These are phyloP conservation scores for Metarhizium guizhouense DNA, from an alignment of 2,329 filamentous ascomycete genomes.

Conservation along the genomic window DNA sequence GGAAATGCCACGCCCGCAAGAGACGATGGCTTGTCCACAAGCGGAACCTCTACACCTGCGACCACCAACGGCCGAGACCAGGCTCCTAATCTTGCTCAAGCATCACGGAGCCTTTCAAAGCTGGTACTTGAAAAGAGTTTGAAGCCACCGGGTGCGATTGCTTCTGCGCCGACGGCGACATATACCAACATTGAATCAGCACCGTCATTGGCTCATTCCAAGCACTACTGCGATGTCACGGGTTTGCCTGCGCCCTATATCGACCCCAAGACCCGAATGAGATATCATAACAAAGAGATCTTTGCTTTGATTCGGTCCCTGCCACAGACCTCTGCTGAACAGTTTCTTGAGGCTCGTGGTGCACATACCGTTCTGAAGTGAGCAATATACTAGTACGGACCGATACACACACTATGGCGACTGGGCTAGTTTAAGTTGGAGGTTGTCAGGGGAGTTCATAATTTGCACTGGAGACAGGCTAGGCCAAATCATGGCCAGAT, in stretches of 20 bases:
- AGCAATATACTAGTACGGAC: conserved; percentile 5
- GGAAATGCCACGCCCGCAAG: conserved; percentile 59
- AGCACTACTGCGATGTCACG: conserved; percentile 92
- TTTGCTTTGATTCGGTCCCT: conserved; percentile 75
- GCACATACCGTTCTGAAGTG: conserved; percentile 92
- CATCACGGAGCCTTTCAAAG: conserved; percentile 76
- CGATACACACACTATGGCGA: neutral
- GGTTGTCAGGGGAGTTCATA: neutral
- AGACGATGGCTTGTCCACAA: conserved; percentile 47
- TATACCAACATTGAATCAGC: conserved; percentile 97
- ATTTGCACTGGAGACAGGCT: neutral
- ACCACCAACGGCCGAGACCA: conserved; percentile 29
- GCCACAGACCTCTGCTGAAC: conserved; percentile 75
- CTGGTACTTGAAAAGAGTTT: conserved; percentile 81
- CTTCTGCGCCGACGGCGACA: conserved; percentile 60
- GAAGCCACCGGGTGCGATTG: conserved; percentile 23
- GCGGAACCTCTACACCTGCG: conserved; percentile 48
- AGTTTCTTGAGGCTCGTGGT: conserved; percentile 80
- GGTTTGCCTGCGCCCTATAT: conserved; percentile 85
- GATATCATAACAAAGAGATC: conserved; percentile 89
- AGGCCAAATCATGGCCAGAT: neutral
- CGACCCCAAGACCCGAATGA: conserved; percentile 87
- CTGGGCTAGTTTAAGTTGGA: neutral
- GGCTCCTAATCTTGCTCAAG: conserved; percentile 74
- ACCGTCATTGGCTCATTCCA: conserved; percentile 74